Percentiles rank a stretch among this genome's conserved stretches.
phyloP scores from a whole-genome alignment of 805 yeast species.

The Monosporozyma servazzii region DNA sequence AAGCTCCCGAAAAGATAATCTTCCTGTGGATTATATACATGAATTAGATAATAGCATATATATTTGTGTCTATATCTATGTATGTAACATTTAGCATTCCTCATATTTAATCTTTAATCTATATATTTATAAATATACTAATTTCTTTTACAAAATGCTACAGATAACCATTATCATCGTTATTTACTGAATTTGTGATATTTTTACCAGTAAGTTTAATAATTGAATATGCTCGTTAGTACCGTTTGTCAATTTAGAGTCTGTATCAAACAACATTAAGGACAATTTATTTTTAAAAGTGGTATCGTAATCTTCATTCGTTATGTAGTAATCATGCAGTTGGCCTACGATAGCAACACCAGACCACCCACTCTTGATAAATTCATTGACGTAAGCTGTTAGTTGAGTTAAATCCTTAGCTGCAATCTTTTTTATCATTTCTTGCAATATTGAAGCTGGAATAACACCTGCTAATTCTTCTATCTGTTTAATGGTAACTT shows the following conservation, averaged over 20 bases:
- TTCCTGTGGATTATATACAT: not conserved
- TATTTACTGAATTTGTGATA: conserved; percentile 31
- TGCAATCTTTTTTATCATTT: conserved; percentile 34
- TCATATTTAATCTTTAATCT: conserved; percentile 1
- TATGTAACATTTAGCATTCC: not conserved
- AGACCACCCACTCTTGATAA: conserved; percentile 66
- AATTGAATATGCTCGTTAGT: conserved; percentile 82
- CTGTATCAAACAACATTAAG: conserved; percentile 59
- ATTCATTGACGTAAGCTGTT: conserved; percentile 38
- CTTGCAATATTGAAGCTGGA: conserved; percentile 38
- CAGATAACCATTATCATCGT: not conserved
- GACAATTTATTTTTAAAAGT: conserved; percentile 58
- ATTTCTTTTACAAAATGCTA: not conserved
- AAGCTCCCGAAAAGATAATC: not conserved
- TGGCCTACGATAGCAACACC: conserved; percentile 64
- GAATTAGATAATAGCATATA: not conserved
- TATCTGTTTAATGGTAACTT: conserved; percentile 39
- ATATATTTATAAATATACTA: not conserved
- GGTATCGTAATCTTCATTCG: conserved; percentile 42
- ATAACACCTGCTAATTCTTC: conserved; percentile 74
- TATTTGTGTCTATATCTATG: not conserved
- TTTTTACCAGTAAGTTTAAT: conserved; percentile 49
- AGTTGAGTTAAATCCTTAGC: conserved; percentile 30
- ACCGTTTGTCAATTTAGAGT: conserved; percentile 68
- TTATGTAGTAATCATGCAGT: conserved; percentile 56